Base-by-base conservation (phyloP, 768 basidiomycete genomes). In the Rhodotorula taiwanensis region DNA sequence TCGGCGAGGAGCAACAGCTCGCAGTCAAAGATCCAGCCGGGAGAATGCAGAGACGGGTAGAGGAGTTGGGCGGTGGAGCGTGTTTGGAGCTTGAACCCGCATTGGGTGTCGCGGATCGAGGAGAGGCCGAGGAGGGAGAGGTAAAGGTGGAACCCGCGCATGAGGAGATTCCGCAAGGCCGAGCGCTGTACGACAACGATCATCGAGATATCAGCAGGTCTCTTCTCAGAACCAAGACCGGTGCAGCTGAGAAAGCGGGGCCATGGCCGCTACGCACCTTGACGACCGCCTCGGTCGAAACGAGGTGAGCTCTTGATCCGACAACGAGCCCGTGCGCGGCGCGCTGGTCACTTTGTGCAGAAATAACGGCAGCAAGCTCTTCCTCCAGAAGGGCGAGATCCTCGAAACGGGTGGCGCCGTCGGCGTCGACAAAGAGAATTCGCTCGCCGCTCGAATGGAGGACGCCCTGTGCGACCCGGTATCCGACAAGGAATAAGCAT, bases 51-150 rank as follows among this genome's bases (percentile, higher is more conserved):
- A 3, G 81, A 80, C 1, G 89, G 89, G 76, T 94, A 97, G 64
- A 97, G 84, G 62, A 82, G 82, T 55, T 80, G 83, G 14, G 91
- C 91, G 0, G 91, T 86, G 5, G 79, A 72, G 16, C 90, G 88
- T 21, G 90, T 85, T 77, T 94, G 93, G 31, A 97, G 82, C 75
- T 97, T 97, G 84, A 97, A 97, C 36, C 93, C 93, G 73, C 93
- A 95, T 74, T 95, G 93, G 23, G 93, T 97, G 78, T 95, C 92
- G 30, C 88, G 83, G 64, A 94, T 87, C 72, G 89, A 45, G 27
- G 47, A 48, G 21, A 68, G 58, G 51, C 93, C 92, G 34, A 94
- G 84, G 50, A 94, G 82, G 41, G 86, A 84, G 14, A 95, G 81
- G 73, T 92, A 84, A 25, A 88, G 85, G 75, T 97, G 93, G 61